Evolutionary conservation across 371 early-diverging fungal genomes (phyloP).

Genomic region (Lichtheimia corymbifera): DNA sequence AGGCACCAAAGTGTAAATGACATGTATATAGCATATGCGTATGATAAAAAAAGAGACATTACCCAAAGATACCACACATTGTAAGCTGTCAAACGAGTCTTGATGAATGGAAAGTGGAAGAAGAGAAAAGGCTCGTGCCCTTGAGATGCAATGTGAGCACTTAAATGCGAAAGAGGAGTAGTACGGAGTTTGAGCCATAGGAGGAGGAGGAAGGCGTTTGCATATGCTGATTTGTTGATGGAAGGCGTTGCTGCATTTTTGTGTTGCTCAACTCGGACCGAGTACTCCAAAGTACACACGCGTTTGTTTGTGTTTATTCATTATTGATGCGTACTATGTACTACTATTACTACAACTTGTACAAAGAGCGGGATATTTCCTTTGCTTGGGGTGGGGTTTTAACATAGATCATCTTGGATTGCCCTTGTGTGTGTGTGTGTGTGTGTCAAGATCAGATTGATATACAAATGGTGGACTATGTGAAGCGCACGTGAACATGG

Average conservation of each 20-base stretch:
- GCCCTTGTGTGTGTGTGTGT: not conserved
- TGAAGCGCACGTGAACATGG: not conserved
- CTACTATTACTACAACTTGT: too few relatives aligned
- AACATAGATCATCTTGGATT: too few relatives aligned
- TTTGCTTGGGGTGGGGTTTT: too few relatives aligned
- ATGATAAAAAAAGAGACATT: conserved; percentile 3
- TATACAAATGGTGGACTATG: not conserved
- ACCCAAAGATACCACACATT: conserved; percentile 77
- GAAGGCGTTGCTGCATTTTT: not conserved
- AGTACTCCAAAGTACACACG: too few relatives aligned
- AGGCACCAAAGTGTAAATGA: not conserved
- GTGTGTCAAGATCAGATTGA: not conserved
- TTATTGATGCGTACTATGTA: too few relatives aligned
- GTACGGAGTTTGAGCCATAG: not conserved
- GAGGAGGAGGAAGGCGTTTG: not conserved
- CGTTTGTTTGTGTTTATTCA: too few relatives aligned
- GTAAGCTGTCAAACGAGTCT: not conserved
- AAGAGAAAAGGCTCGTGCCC: not conserved
- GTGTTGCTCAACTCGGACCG: not conserved
- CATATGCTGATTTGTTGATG: not conserved
- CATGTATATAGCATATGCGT: not conserved
- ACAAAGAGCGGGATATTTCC: too few relatives aligned
- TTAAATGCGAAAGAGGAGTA: not conserved
- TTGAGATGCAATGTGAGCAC: not conserved
- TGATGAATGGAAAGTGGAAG: not conserved